Percentiles rank a stretch among this genome's conserved stretches.
Evolutionary conservation across 345 rosid genomes (phyloP).

Genomic region (Linum trigynum): DNA sequence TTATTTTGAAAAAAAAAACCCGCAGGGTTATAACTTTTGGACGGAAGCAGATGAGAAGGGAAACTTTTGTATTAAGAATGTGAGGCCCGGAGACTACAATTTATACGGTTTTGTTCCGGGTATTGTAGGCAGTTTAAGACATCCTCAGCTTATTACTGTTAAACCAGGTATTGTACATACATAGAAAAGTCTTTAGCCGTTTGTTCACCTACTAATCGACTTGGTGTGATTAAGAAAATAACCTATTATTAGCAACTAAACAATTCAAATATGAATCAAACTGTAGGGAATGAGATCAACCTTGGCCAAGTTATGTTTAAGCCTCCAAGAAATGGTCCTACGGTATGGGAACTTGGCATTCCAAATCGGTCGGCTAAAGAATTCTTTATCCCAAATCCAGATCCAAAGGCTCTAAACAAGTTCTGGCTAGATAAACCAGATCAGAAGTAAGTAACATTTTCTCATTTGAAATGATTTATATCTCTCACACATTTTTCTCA

Average conservation of each 20-base stretch:
- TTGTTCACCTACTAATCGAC: too few relatives aligned
- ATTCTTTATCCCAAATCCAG: constrained; percentile 54
- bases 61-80: constrained; percentile 42
- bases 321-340: constrained; percentile 71
- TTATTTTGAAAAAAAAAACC: too few relatives aligned
- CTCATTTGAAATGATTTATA: background rate
- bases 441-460: constrained; percentile 26
- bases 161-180: constrained; percentile 34
- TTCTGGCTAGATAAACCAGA: constrained; percentile 14
- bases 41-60: constrained; percentile 42
- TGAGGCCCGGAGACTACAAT: constrained; percentile 51
- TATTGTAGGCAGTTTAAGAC: constrained; percentile 52
- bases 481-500: too few relatives aligned
- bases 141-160: constrained; percentile 26
- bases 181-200: background rate
- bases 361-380: constrained; percentile 71
- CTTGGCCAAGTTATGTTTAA: constrained; percentile 37
- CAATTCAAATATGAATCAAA: background rate
- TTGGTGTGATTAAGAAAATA: background rate
- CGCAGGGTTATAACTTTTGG: constrained; percentile 91
- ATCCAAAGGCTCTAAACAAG: constrained; percentile 39
- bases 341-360: constrained; percentile 74
- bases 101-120: constrained; percentile 68
- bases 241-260: background rate
- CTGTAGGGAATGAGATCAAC: constrained; percentile 34